Evolutionary conservation across 1,284 basidiomycete species (phyloP), one percentile per base, ranked within the genome.

Genomic region (Leccinum subspadiceum): DNA sequence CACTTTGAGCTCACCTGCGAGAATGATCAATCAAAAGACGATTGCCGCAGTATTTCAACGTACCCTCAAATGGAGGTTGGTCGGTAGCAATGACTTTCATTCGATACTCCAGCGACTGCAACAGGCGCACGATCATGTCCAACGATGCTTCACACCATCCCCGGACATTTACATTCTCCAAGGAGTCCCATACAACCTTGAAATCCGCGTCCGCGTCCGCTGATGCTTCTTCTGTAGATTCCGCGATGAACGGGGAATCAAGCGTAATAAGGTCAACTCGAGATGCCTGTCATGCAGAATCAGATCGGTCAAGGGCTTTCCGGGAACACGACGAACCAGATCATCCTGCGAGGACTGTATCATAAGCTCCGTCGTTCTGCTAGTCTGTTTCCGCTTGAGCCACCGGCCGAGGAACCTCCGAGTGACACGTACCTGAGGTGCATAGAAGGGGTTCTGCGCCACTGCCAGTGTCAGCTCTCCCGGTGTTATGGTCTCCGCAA

Each of bases 121-220:
- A 64, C 48, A 75, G 74, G 55, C 80, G 76, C 44, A 87, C 76
- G 22, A 84, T 79, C 26, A 70, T 73, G 54, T 85, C 83, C 57
- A 84, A 75, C 24, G 84, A 76, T 3, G 72, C 75, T 56, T 83
- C 82, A 66, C 81, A 87, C 89, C 89, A 91, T 9, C 89, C 89
- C 55, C 88, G 77, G 60, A 79, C 73, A 62, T 77, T 77, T 15
- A 69, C 72, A 54, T 74, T 75, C 57, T 79, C 76, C 48, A 84
- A 73, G 4, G 74, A 67, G 53, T 83, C 77, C 89, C 89, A 91
- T 3, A 75, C 68, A 15, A 59, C 68, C 64, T 81, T 79, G 67
- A 91, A 89, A 56, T 84, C 80, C 9, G 66, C 61, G 4, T 39
- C 37, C 37, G 7, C 56, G 8, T 41, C 39, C 39, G 7, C 55